Conservation (phyloP, 495 filamentous ascomycete genomes). For the Penicillium taxi region DNA sequence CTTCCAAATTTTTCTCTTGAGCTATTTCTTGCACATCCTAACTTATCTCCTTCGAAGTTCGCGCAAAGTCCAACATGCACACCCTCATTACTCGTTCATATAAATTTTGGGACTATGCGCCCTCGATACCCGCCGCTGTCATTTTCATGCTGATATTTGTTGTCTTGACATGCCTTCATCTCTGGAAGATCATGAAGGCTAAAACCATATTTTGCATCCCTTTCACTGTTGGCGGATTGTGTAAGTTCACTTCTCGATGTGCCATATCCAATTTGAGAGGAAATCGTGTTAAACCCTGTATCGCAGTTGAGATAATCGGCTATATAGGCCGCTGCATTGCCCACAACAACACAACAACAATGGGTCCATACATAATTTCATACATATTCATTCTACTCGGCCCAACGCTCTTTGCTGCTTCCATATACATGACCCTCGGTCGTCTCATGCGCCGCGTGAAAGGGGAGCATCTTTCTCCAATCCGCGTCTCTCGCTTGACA, state of each 20-base stretch:
- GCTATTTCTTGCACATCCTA: too few relatives aligned
- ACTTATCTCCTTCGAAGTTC: too few relatives aligned
- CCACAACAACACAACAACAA: conserved; percentile 12
- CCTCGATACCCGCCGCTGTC: conserved; percentile 39
- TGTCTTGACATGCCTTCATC: conserved; percentile 32
- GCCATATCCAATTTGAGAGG: neutral
- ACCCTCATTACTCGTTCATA: conserved; percentile 3
- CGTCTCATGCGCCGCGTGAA: conserved; percentile 33
- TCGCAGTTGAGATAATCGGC: conserved; percentile 38
- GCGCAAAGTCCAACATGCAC: conserved; percentile 4
- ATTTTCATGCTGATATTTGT: conserved; percentile 44
- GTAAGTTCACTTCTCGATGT: conserved; percentile 20
- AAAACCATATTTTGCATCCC: conserved; percentile 10
- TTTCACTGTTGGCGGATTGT: conserved; percentile 12
- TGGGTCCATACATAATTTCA: conserved; percentile 19
- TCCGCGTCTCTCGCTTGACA: conserved; percentile 4
- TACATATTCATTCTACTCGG: conserved; percentile 23
- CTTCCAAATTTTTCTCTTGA: too few relatives aligned
- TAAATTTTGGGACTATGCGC: conserved; percentile 19
- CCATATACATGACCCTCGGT: conserved; percentile 45
- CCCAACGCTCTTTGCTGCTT: conserved; percentile 36
- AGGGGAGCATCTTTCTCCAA: conserved; percentile 21
- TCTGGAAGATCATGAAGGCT: conserved; percentile 12
- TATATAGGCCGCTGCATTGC: conserved; percentile 29
- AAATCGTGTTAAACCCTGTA: conserved; percentile 2